Base-by-base conservation (phyloP, 176 grass and related monocot species). In the Aechmea fasciata region DNA sequence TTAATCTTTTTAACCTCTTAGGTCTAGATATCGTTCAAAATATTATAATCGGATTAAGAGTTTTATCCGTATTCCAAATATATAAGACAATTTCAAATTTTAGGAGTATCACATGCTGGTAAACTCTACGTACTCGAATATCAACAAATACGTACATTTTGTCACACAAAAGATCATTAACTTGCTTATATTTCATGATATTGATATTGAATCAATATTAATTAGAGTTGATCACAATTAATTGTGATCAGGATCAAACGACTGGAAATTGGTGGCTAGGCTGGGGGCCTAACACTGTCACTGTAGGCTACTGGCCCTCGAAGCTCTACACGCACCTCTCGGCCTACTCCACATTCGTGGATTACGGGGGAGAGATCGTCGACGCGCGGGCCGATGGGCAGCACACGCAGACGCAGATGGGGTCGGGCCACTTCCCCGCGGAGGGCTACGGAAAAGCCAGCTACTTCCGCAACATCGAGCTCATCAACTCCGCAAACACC, bases 391-490 rank as follows among this genome's bases (percentile, higher is more conserved):
- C 55, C 13, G 17, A 64, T 4, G 28, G 71, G 12, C 15, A 49
- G 53, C 71, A 73, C 71, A 73, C 71, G 41, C 63, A 10, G 13
- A 73, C 71, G 12, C 24, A 57, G 9, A 73, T 73, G 71, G 71
- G 71, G 3, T 61, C 51, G 1, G 55, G 71, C 54, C 71, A 63
- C 22, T 73, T 73, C 47, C 25, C 55, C 1, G 55, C 49, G 23
- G 71, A 62, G 12, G 53, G 71, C 1, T 73, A 63, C n/a, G 6
- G 55, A 0, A 73, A 50, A 47, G 53, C 71, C 3, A 73, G 71
- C 57, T 73, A 73, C 55, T 49, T 73, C n/a, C 28, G 52, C 28
- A 73, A 63, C 41, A 10, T 73, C 2, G 9, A 64, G 57, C 13
- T 63, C 53, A 47, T 73, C 3, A 57, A 50, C 54, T 29, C 33